phyloP scores from a whole-genome alignment of 2,329 filamentous ascomycete species.

The Alternaria sp. region DNA sequence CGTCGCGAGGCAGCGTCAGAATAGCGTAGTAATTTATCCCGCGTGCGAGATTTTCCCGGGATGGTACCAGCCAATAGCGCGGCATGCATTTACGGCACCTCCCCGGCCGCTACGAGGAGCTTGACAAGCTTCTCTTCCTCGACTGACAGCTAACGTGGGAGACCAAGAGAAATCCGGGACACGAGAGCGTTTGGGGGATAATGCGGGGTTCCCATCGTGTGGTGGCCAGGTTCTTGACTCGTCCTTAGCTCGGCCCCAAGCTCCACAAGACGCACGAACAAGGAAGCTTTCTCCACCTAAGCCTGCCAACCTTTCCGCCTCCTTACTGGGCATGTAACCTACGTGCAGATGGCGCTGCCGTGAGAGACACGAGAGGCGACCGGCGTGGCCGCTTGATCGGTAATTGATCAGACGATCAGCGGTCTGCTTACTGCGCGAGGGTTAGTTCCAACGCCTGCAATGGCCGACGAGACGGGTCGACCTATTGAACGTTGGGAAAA shows the following conservation, averaged over 20 bases:
- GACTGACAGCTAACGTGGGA: background rate
- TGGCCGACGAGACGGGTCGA: background rate
- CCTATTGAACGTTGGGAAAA: constrained; percentile 1
- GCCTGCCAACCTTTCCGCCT: constrained; percentile 15
- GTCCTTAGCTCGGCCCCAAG: constrained; percentile 14
- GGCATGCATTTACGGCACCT: background rate
- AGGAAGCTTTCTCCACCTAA: constrained; percentile 29
- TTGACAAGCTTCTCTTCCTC: background rate
- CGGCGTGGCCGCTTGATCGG: background rate
- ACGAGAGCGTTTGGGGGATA: constrained; percentile 9
- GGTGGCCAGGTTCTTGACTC: constrained; percentile 4
- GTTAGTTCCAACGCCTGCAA: constrained; percentile 3
- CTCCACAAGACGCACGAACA: constrained; percentile 15
- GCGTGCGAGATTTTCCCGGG: background rate
- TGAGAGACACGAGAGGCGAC: background rate
- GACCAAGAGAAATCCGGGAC: background rate
- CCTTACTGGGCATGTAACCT: constrained; percentile 24
- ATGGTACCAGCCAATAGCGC: background rate
- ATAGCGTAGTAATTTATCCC: background rate
- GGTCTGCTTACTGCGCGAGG: constrained; percentile 1
- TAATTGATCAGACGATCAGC: constrained; percentile 3
- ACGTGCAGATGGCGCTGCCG: background rate
- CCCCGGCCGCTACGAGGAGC: background rate
- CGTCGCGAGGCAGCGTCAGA: constrained; percentile 10
- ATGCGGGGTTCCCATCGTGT: constrained; percentile 11